These are phyloP conservation scores for Linnemannia hyalina DNA, from an alignment of 192 early-diverging fungal genomes.

Conservation along the genomic window DNA sequence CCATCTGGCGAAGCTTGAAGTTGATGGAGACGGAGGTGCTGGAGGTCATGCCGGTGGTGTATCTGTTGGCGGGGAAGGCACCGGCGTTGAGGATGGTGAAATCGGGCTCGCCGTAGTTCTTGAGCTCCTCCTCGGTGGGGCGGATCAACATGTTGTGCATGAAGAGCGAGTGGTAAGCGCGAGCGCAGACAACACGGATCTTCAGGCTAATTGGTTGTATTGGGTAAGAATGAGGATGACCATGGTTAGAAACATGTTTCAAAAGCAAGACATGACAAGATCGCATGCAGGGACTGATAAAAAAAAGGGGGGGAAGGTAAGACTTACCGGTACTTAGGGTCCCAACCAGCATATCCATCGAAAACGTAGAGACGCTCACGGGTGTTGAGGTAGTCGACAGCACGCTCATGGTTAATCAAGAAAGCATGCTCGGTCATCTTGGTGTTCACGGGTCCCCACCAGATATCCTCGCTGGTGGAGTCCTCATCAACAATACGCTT, in stretches of 20 bases:
- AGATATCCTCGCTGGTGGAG: conserved; percentile 87
- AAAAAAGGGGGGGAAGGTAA: neutral
- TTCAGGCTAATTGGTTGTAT: conserved; percentile 72
- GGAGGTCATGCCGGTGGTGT: conserved; percentile 96
- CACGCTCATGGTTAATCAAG: conserved; percentile 95
- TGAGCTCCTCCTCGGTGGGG: conserved; percentile 90
- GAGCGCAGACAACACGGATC: conserved; percentile 93
- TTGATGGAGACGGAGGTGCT: conserved; percentile 92
- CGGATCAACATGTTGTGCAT: conserved; percentile 99
- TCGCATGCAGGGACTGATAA: neutral
- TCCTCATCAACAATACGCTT: conserved; percentile 98
- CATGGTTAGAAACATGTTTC: neutral
- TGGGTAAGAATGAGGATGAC: neutral
- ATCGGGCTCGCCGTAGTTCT: conserved; percentile 94
- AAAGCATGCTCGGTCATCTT: conserved; percentile 86
- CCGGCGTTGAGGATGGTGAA: conserved; percentile 99
- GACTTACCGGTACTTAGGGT: conserved; percentile 88
- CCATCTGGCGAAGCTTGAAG: conserved; percentile 96
- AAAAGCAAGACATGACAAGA: neutral
- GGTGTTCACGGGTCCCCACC: conserved; percentile 99
- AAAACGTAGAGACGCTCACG: conserved; percentile 93
- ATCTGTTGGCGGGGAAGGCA: conserved; percentile 92
- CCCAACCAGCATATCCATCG: conserved; percentile 98
- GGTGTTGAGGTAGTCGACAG: conserved; percentile 97
- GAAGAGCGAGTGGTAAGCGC: conserved; percentile 97